Percentiles rank a stretch among this genome's conserved stretches.
Evolutionary conservation across 352 stramenopile genomes (phyloP).

Genomic region (Stephanocyclus meneghinianus): DNA sequence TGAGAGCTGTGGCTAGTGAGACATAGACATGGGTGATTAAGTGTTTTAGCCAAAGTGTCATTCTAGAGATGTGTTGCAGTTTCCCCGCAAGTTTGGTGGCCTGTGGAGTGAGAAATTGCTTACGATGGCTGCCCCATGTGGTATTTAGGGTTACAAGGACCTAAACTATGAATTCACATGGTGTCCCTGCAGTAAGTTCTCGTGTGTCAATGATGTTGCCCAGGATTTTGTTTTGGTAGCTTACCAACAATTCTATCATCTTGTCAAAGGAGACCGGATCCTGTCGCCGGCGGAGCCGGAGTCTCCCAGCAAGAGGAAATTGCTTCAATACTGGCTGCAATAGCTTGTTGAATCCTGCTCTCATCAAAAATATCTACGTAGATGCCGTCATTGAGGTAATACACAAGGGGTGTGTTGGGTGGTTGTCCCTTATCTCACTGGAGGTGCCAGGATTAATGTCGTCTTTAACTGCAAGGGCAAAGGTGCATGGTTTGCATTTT

Average conservation of each 20-base stretch:
- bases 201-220: constrained; percentile 27
- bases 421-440: background rate
- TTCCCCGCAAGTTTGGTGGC: constrained; percentile 11
- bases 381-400: constrained; percentile 38
- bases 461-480: background rate
- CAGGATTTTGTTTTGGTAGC: constrained; percentile 29
- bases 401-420: constrained; percentile 24
- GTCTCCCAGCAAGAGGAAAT: constrained; percentile 35
- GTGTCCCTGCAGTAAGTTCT: constrained; percentile 12
- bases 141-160: constrained; percentile 1
- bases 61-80: constrained; percentile 17
- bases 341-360: constrained; percentile 14
- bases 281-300: background rate
- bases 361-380: constrained; percentile 31
- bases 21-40: constrained; percentile 42
- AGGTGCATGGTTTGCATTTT: background rate
- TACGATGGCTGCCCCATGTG: background rate
- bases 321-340: constrained; percentile 38
- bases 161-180: constrained; percentile 18
- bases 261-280: constrained; percentile 45
- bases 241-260: constrained; percentile 29
- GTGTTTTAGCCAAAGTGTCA: constrained; percentile 25
- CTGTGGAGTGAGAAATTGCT: background rate
- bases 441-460: background rate
- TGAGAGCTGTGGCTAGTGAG: constrained; percentile 22